phyloP scores from a whole-genome alignment of 768 basidiomycete genomes.

The Tricholomella constricta region DNA sequence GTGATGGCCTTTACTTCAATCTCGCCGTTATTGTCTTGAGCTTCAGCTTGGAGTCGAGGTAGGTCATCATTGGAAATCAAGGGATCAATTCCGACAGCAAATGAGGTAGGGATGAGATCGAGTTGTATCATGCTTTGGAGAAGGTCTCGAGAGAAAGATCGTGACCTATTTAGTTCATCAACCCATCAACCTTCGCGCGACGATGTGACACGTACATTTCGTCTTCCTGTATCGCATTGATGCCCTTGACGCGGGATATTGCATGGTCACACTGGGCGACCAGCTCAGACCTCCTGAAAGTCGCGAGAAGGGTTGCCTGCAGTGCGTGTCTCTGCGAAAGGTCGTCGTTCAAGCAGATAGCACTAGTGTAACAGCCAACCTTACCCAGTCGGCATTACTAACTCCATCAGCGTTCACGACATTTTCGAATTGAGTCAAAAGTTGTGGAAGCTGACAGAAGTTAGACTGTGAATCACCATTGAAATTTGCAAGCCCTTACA shows the following conservation, averaged over 20 bases:
- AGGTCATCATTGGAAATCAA: constrained; percentile 48
- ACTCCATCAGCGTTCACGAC: constrained; percentile 53
- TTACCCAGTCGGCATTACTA: constrained; percentile 60
- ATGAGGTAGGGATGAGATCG: constrained; percentile 55
- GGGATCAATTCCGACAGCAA: constrained; percentile 55
- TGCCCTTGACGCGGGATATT: constrained; percentile 33
- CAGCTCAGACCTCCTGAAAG: constrained; percentile 55
- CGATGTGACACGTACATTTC: constrained; percentile 24
- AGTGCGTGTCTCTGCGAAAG: constrained; percentile 38
- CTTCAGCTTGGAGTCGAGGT: constrained; percentile 56
- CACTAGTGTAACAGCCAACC: background rate
- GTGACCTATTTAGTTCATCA: constrained; percentile 10
- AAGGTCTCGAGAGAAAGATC: constrained; percentile 48
- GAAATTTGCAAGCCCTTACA: constrained; percentile 41
- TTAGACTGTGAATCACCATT: background rate
- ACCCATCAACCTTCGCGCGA: background rate
- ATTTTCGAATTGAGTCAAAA: constrained; percentile 58
- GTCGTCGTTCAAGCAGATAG: constrained; percentile 1
- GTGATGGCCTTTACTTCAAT: constrained; percentile 47
- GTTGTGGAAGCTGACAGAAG: constrained; percentile 56
- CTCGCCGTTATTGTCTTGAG: constrained; percentile 59
- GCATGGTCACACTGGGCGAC: constrained; percentile 55
- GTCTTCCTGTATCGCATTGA: constrained; percentile 29
- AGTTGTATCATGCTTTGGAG: constrained; percentile 55
- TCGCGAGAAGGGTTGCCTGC: constrained; percentile 49